Percentiles rank a stretch among this genome's conserved stretches.
phyloP scores from a whole-genome alignment of 345 rosid species.

The Noccaea bulbosa region DNA sequence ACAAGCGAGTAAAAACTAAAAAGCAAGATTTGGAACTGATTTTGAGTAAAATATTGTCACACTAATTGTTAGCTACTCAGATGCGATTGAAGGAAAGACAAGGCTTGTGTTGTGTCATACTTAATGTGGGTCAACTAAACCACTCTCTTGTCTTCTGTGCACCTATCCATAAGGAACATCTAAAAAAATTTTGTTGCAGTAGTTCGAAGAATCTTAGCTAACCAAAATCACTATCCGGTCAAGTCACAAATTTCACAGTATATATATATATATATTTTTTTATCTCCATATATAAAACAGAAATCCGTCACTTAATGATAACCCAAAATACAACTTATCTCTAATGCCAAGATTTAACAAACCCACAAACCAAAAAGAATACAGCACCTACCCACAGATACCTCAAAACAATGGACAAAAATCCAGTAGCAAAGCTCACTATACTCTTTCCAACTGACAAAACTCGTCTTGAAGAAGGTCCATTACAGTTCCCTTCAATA shows the following conservation, averaged over 20 bases:
- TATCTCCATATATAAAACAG: background rate
- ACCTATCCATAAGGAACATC: too few species aligned
- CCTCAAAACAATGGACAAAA: slow-evolving; percentile 17
- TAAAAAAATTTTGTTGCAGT: too few species aligned
- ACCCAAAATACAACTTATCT: background rate
- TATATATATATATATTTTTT: too few species aligned
- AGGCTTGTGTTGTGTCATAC: too few species aligned
- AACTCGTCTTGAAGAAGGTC: background rate
- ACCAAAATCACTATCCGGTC: too few species aligned
- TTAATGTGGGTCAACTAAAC: too few species aligned
- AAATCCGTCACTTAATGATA: background rate
- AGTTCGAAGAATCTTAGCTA: too few species aligned
- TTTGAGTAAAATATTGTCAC: too few species aligned
- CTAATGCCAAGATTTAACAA: slow-evolving; percentile 12
- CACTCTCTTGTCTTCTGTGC: too few species aligned
- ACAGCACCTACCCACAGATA: slow-evolving; percentile 19
- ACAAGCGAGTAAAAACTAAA: background rate
- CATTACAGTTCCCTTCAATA: slow-evolving; percentile 14
- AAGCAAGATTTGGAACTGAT: background rate
- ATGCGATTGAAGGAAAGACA: too few species aligned
- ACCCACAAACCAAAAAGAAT: slow-evolving; percentile 20
- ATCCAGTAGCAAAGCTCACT: background rate
- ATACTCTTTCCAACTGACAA: background rate
- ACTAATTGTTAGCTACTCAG: too few species aligned
- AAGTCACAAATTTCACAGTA: too few species aligned